Conservation (phyloP, 2,329 filamentous ascomycete genomes). For the Clarireedia paspali region DNA sequence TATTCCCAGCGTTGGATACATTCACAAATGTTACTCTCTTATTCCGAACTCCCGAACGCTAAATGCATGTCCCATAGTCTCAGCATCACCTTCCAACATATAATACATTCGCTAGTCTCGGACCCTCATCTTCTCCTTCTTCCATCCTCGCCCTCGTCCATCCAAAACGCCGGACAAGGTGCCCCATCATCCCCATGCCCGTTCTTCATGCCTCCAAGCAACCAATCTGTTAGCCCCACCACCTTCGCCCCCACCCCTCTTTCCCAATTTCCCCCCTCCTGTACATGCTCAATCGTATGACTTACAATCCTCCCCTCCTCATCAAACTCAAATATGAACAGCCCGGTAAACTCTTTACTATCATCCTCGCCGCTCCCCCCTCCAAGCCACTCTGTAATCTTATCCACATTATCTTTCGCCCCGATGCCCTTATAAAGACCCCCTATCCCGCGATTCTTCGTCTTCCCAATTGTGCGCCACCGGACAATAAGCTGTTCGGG, state of each 20-base stretch:
- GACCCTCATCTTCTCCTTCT: background rate
- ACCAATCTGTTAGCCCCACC: slow-evolving; percentile 89
- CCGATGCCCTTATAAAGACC: slow-evolving; percentile 37
- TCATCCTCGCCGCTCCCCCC: slow-evolving; percentile 45
- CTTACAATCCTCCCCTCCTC: slow-evolving; percentile 72
- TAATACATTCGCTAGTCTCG: background rate
- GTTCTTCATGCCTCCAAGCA: slow-evolving; percentile 66
- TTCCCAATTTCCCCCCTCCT: slow-evolving; percentile 78
- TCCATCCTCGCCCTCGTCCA: background rate
- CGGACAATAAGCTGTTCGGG: slow-evolving; percentile 83
- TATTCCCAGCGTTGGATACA: background rate
- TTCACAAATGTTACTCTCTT: background rate
- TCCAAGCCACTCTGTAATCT: slow-evolving; percentile 41
- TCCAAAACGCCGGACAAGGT: slow-evolving; percentile 27
- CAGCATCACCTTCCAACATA: background rate
- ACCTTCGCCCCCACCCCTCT: slow-evolving; percentile 72
- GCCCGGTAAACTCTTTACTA: slow-evolving; percentile 73
- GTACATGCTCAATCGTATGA: slow-evolving; percentile 90
- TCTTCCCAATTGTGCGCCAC: slow-evolving; percentile 66
- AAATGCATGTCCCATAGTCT: background rate
- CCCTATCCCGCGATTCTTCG: slow-evolving; percentile 33
- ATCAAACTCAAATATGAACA: slow-evolving; percentile 97
- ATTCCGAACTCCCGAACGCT: background rate
- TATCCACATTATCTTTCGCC: slow-evolving; percentile 41
- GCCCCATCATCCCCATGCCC: slow-evolving; percentile 20